Conservation (phyloP, 1,284 basidiomycete genomes). For the Irpex lacteus region DNA sequence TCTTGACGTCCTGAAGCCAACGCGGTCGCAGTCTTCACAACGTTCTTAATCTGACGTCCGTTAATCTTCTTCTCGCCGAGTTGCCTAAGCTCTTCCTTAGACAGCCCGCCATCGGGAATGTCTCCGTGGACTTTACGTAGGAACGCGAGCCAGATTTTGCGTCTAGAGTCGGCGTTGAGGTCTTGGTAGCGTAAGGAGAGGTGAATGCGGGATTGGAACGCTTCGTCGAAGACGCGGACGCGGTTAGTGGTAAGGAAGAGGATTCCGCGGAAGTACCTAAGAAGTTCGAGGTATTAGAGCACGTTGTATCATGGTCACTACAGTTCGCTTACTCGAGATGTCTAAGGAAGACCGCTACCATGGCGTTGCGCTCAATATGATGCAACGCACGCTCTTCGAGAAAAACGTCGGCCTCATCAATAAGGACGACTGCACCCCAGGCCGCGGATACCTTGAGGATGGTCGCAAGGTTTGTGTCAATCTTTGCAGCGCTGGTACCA, state of each 20-base stretch:
- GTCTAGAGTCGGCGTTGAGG: constrained; percentile 47
- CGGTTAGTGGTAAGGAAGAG: constrained; percentile 70
- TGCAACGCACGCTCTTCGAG: constrained; percentile 60
- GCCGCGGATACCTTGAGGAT: constrained; percentile 47
- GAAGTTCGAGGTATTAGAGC: neutral
- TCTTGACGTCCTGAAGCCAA: constrained; percentile 49
- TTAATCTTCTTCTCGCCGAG: constrained; percentile 59
- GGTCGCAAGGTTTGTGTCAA: constrained; percentile 23
- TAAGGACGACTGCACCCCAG: constrained; percentile 64
- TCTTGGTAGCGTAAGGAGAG: constrained; percentile 61
- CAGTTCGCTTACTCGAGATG: constrained; percentile 25
- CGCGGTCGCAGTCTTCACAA: constrained; percentile 57
- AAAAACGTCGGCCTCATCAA: constrained; percentile 58
- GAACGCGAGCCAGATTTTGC: constrained; percentile 60
- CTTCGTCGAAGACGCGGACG: constrained; percentile 63
- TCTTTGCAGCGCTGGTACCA: constrained; percentile 44
- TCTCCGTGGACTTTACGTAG: constrained; percentile 43
- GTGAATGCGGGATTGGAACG: constrained; percentile 66
- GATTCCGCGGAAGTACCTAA: constrained; percentile 62
- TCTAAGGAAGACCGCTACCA: constrained; percentile 52
- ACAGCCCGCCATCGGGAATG: constrained; percentile 30
- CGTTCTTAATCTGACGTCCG: constrained; percentile 66
- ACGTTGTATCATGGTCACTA: neutral
- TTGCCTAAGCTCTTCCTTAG: constrained; percentile 40
- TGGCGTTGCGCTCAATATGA: constrained; percentile 59